A percentile compares a stretch with the other conserved stretches of the same genome.
Evolutionary conservation across 306 rosid species (phyloP).

Genomic region (Amphicarpaea edgeworthii): DNA sequence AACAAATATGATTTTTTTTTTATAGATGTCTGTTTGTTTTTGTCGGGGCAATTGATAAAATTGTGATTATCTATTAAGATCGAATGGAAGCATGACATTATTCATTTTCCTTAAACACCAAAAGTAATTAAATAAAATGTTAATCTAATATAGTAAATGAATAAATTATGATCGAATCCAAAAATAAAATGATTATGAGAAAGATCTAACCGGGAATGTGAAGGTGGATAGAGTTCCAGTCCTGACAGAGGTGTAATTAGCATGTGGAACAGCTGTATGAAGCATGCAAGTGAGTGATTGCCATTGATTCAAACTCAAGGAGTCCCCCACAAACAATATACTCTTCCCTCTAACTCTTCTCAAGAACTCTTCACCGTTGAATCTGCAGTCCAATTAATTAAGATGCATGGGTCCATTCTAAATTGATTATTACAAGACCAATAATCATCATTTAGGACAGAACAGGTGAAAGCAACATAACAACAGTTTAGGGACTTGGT

Average conservation of each 20-base stretch:
- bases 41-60: too few species aligned
- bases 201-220: conserved; percentile 56
- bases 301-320: conserved; percentile 76
- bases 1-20: too few species aligned
- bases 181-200: not conserved
- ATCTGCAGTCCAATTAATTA: conserved; percentile 50
- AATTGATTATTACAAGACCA: not conserved
- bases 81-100: too few species aligned
- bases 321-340: conserved; percentile 69
- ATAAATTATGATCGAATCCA: not conserved
- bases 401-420: conserved; percentile 34
- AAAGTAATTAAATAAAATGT: too few species aligned
- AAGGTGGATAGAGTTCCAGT: conserved; percentile 51
- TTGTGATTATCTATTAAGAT: too few species aligned
- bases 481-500: not conserved
- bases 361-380: conserved; percentile 60
- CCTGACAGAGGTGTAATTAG: conserved; percentile 41
- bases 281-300: conserved; percentile 73
- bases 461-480: not conserved
- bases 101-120: too few species aligned
- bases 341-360: conserved; percentile 56
- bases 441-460: not conserved
- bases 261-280: conserved; percentile 50
- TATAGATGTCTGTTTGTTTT: too few species aligned
- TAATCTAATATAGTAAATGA: too few species aligned